Evolutionary conservation across 768 basidiomycete species (phyloP).

Genomic region (Calvatia gigantea): DNA sequence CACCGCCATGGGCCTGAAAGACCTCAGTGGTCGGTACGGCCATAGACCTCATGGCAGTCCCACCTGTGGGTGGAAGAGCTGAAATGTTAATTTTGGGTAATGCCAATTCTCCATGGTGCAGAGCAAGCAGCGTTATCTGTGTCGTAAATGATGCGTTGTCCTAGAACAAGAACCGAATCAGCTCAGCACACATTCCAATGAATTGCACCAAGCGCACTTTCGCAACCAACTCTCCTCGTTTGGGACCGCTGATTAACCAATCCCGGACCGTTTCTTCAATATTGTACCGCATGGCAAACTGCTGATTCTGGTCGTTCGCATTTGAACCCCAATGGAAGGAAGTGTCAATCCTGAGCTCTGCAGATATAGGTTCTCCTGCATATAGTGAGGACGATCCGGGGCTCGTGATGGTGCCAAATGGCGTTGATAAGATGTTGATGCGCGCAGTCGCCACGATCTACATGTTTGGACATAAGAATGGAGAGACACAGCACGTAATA

Average conservation of each 20-base stretch:
- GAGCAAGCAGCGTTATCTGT: conserved; percentile 76
- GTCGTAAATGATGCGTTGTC: conserved; percentile 57
- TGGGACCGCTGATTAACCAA: conserved; percentile 88
- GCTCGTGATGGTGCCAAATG: conserved; percentile 31
- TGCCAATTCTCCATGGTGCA: conserved; percentile 77
- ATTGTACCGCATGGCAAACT: conserved; percentile 71
- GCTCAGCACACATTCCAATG: conserved; percentile 6
- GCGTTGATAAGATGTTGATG: conserved; percentile 44
- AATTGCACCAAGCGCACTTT: conserved; percentile 42
- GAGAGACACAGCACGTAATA: neutral
- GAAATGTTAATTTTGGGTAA: conserved; percentile 72
- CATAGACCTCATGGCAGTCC: conserved; percentile 54
- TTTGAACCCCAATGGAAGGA: conserved; percentile 75
- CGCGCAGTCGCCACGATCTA: conserved; percentile 67
- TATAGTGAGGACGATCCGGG: conserved; percentile 47
- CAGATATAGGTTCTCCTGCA: conserved; percentile 85
- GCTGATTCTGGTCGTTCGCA: conserved; percentile 33
- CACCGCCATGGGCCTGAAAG: conserved; percentile 82
- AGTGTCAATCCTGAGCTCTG: conserved; percentile 61
- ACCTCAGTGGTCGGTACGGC: conserved; percentile 69
- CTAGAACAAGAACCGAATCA: conserved; percentile 32
- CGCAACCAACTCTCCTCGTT: conserved; percentile 79
- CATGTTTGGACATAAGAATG: conserved; percentile 10
- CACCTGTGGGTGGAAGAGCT: conserved; percentile 51
- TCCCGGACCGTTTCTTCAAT: conserved; percentile 77